These are phyloP conservation scores for Quercus alba DNA, from an alignment of 306 rosid species.

Conservation along the genomic window DNA sequence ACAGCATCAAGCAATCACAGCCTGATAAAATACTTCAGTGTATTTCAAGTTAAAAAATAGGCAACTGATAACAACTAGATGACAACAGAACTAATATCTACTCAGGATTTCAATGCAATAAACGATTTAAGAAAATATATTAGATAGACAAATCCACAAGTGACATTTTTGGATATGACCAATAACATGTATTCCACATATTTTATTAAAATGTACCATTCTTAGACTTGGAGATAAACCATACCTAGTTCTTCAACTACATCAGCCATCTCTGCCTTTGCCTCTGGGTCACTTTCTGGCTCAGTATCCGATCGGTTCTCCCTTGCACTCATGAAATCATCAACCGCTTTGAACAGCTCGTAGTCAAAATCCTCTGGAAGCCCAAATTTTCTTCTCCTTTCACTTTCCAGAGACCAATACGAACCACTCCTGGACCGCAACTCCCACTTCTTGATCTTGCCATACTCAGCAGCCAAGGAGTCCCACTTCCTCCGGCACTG, in stretches of 20 bases:
- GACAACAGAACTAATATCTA: background rate
- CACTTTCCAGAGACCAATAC: constrained; percentile 31
- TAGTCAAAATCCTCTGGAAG: constrained; percentile 49
- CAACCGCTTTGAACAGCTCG: constrained; percentile 48
- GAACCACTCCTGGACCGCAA: constrained; percentile 7
- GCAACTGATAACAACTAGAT: too few species aligned
- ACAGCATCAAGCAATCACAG: background rate
- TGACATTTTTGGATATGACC: background rate
- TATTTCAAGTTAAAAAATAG: background rate
- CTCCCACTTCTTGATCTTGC: constrained; percentile 26
- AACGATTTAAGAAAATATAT: background rate
- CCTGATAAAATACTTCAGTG: background rate
- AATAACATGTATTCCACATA: background rate
- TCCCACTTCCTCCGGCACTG: constrained; percentile 81
- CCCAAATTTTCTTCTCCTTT: constrained; percentile 31
- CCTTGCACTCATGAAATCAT: constrained; percentile 35
- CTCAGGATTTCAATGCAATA: background rate
- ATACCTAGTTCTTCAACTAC: constrained; percentile 54
- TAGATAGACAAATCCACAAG: background rate
- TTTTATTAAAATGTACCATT: background rate
- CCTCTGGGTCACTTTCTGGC: constrained; percentile 53
- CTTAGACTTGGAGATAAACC: background rate
- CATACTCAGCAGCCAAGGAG: constrained; percentile 30
- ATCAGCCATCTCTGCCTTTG: constrained; percentile 31
- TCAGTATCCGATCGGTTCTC: constrained; percentile 44